phyloP scores from a whole-genome alignment of 176 grass and related monocot genomes.

The Hyparrhenia diplandra region DNA sequence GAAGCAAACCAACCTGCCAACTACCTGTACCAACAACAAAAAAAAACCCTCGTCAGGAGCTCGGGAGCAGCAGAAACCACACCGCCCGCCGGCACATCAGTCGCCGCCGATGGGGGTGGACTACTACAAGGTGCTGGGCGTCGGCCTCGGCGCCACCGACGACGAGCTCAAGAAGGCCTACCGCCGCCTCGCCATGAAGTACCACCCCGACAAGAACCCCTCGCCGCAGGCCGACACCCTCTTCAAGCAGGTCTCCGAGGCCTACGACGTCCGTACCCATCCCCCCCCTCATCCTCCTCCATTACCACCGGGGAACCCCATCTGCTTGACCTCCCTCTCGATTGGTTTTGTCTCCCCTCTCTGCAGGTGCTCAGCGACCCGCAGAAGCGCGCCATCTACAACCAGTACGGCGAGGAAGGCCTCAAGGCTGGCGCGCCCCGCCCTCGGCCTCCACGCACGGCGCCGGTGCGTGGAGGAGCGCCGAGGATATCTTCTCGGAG shows the following conservation, averaged over 20 bases:
- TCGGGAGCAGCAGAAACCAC: not conserved
- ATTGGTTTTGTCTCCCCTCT: not conserved
- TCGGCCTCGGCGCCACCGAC: constrained; percentile 61
- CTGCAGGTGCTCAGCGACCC: constrained; percentile 68
- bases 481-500: constrained; percentile 76
- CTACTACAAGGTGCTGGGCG: constrained; percentile 76
- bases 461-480: constrained; percentile 20
- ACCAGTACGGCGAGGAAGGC: constrained; percentile 77
- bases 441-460: constrained; percentile 21
- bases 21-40: not conserved
- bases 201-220: constrained; percentile 82
- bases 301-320: not conserved
- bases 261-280: constrained; percentile 59
- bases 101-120: constrained; percentile 50
- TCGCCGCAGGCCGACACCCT: constrained; percentile 54
- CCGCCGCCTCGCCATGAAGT: constrained; percentile 74
- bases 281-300: not conserved
- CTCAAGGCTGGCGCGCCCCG: constrained; percentile 48
- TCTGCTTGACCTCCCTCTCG: not conserved
- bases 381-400: constrained; percentile 76
- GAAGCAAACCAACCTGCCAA: not conserved
- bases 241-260: constrained; percentile 82
- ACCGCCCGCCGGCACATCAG: not conserved
- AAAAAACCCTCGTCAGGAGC: not conserved
- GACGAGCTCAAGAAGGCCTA: constrained; percentile 80